These are phyloP conservation scores for Cyclostephanos tholiformis DNA, from an alignment of 108 stramenopile genomes.

Conservation along the genomic window DNA sequence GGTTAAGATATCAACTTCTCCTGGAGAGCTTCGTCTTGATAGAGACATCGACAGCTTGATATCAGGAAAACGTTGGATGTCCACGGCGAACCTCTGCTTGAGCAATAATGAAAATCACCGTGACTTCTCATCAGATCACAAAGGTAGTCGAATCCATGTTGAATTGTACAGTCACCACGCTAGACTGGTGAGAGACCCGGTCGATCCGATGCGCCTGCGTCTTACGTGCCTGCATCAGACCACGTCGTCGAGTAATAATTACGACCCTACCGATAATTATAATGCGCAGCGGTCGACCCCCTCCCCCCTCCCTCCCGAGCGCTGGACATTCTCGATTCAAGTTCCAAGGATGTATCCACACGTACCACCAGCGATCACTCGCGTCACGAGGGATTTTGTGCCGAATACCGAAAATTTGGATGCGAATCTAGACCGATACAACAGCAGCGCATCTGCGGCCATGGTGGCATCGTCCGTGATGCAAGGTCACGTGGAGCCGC, in stretches of 20 bases:
- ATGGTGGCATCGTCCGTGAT: constrained; percentile 55
- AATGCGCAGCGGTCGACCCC: constrained; percentile 1
- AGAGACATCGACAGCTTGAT: constrained; percentile 57
- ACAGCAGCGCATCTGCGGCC: constrained; percentile 11
- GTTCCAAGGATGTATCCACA: constrained; percentile 83
- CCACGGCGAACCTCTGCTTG: constrained; percentile 12
- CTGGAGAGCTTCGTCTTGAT: constrained; percentile 74
- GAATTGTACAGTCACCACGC: constrained; percentile 30
- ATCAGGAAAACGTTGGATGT: constrained; percentile 28
- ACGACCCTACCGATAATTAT: background rate
- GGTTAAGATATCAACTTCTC: constrained; percentile 64
- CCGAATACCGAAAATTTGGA: constrained; percentile 32
- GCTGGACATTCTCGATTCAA: constrained; percentile 54
- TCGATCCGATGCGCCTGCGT: constrained; percentile 56
- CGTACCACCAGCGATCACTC: constrained; percentile 54
- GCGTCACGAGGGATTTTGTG: constrained; percentile 43
- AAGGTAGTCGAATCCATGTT: constrained; percentile 17
- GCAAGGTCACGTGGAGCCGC: constrained; percentile 42
- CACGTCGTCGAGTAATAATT: background rate
- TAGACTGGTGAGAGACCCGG: constrained; percentile 37
- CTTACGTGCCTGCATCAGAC: constrained; percentile 36
- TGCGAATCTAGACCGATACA: constrained; percentile 7
- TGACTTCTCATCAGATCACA: constrained; percentile 1
- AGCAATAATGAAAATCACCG: too few species aligned
- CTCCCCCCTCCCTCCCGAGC: constrained; percentile 26